These are phyloP conservation scores for Hericium erinaceus DNA, from an alignment of 768 basidiomycete genomes.

Conservation along the genomic window DNA sequence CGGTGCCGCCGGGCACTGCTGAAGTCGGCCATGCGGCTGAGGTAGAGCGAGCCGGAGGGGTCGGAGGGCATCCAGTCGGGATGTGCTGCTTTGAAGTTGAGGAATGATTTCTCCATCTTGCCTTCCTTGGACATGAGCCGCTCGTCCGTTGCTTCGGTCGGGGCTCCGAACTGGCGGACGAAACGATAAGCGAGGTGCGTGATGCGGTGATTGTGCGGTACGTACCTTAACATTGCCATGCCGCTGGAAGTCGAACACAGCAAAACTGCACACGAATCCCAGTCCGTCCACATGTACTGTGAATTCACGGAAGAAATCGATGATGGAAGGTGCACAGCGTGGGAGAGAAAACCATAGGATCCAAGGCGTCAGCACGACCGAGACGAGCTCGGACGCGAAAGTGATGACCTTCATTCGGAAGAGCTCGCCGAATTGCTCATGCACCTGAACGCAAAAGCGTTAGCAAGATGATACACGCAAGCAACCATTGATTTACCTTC, in stretches of 20 bases:
- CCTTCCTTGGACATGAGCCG: constrained; percentile 82
- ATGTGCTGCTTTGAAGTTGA: constrained; percentile 93
- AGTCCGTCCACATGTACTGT: constrained; percentile 94
- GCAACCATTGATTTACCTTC: not conserved
- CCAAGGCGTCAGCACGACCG: constrained; percentile 89
- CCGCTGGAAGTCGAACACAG: constrained; percentile 94
- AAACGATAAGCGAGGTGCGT: not conserved
- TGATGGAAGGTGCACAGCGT: constrained; percentile 76
- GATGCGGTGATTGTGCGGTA: not conserved
- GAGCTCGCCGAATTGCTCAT: constrained; percentile 83
- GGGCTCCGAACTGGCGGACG: constrained; percentile 68
- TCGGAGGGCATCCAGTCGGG: constrained; percentile 94
- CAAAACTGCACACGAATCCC: constrained; percentile 96
- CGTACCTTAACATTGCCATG: constrained; percentile 85
- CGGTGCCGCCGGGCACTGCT: constrained; percentile 32
- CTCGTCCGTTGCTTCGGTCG: constrained; percentile 54
- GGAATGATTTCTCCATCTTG: constrained; percentile 98
- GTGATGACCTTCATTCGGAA: constrained; percentile 90
- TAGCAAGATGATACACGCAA: not conserved
- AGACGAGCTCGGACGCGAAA: constrained; percentile 82
- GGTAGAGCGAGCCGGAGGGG: constrained; percentile 83
- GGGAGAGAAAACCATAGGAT: constrained; percentile 92
- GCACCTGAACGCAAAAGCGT: constrained; percentile 54
- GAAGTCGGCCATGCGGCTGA: constrained; percentile 73
- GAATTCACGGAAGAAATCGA: constrained; percentile 98